Base-by-base conservation (phyloP, 202 grass and related monocot species). In the Musa balbisiana region DNA sequence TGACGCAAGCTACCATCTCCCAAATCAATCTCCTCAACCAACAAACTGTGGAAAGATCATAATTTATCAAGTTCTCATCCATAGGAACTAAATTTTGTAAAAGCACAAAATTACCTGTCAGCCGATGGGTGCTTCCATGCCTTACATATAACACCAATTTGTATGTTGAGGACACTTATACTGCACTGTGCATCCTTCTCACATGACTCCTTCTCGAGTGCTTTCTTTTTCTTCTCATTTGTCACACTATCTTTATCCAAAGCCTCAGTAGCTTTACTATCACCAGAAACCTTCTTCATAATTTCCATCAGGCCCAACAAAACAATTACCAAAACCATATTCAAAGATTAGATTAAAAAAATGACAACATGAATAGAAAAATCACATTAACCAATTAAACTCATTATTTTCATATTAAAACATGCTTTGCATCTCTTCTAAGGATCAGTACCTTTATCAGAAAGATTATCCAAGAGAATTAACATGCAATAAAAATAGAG, bases 21-120 rank as follows among this genome's bases (percentile, higher is more conserved):
- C 79, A 98, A 82, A 92, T 94, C 91, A 80, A 98, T 98, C 87
- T 98, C 95, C 79, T 98, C 95, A 69, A 94, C 89, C 78, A 98
- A 78, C 78, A 98, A 90, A 79, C 95, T 98, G 82, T 73, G 49
- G 52, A 75, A 77, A 16, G 29, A 62, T 55, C 58, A 62, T 43
- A 54, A 24, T 55, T 17, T 15, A 52, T 78, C 60, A 64, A 19
- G 62, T 80, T 14, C 11, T 52, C 49, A 12, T 27, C 21, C 1
- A n/a, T 8, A 58, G n/a, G 13, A 29, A 69, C 10, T 26, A 76
- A 17, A 15, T 63, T 23, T 9, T 22, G 12, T 29, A 52, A 22
- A 80, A 62, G 20, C 26, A 64, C 14, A 76, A 51, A 64, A 75
- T 13, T 80, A 98, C 95, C 90, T 94, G 82, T 98, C 95, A 86